Base-by-base conservation (phyloP, 148 eudicot species). In the Chenopodium berlandieri region DNA sequence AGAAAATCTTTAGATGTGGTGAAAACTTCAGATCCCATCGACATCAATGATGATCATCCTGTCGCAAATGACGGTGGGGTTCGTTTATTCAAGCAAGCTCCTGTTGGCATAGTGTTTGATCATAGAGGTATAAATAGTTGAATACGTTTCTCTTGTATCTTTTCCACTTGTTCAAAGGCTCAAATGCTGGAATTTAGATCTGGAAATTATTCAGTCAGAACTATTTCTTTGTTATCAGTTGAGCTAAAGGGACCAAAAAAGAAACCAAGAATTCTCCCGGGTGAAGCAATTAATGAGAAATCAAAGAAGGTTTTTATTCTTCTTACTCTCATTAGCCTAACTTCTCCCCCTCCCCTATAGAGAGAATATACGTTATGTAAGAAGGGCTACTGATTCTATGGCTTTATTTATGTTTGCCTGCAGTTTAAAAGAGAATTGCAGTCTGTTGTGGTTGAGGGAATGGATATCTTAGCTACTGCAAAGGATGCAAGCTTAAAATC, bases 41-140 rank as follows among this genome's bases (percentile, higher is more conserved):
- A 79, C 52, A 44, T 50, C 47, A 7, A n/a, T 66, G 84, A 79
- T 52, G 82, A 88, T 76, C 86, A 86, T 66, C 73, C 85, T 65
- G 70, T 25, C 3, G 34, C 22, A 4, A 72, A 76, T 86, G 91
- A 76, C 63, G 86, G 82, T 22, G 97, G 98, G 75, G 85, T 96
- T 83, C 89, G 90, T 68, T 86, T 96, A 75, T 96, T 96, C 83
- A 90, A 85, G 88, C 64, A 76, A 75, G 95, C 99, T 74, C 97
- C 98, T 44, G 84, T 69, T 27, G 99, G 99, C 75, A 94, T 96
- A 75, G 88, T 92, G 72, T 94, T 96, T 86, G 98, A 96, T 90
- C 87, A 86, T 63, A 68, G 16, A 79, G 95, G 98, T 92, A 87
- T 73, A 34, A n/a, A n/a, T n/a, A n/a, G n/a, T n/a, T n/a, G n/a